phyloP scores from a whole-genome alignment of 441 rosid species.

The Mallotus repandus region DNA sequence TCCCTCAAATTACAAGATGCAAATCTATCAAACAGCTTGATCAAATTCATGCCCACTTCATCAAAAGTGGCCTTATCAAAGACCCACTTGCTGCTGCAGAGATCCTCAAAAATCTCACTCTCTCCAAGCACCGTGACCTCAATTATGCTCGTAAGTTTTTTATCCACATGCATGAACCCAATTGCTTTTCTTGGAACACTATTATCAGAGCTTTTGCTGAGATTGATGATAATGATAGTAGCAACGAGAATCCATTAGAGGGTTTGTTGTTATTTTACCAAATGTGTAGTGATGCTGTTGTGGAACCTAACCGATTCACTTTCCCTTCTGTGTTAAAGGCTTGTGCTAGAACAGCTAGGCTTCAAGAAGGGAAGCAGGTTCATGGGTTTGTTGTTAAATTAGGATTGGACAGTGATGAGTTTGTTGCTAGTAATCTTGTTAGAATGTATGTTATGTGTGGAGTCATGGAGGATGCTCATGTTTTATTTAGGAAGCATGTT shows the following conservation, averaged over 20 bases:
- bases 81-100: constrained; percentile 72
- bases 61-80: constrained; percentile 55
- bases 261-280: constrained; percentile 41
- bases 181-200: constrained; percentile 78
- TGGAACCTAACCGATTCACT: constrained; percentile 55
- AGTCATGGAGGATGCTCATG: constrained; percentile 43
- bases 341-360: constrained; percentile 43
- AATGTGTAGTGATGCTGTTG: constrained; percentile 44
- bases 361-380: constrained; percentile 56
- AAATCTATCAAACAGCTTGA: constrained; percentile 40
- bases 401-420: constrained; percentile 53
- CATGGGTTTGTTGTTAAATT: constrained; percentile 54
- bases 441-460: constrained; percentile 56
- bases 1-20: constrained; percentile 58
- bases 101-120: constrained; percentile 43
- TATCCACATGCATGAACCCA: constrained; percentile 41
- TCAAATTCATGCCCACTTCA: constrained; percentile 63
- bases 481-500: constrained; percentile 37
- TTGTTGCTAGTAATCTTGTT: constrained; percentile 58
- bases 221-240: constrained; percentile 15
- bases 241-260: constrained; percentile 24
- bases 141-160: constrained; percentile 47
- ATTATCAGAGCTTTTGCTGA: constrained; percentile 61
- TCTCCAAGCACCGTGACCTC: constrained; percentile 44
- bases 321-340: constrained; percentile 70